Percentiles rank a stretch among this genome's conserved stretches.
Conservation (phyloP, 768 basidiomycete species). For the Pulveroboletus frians region DNA sequence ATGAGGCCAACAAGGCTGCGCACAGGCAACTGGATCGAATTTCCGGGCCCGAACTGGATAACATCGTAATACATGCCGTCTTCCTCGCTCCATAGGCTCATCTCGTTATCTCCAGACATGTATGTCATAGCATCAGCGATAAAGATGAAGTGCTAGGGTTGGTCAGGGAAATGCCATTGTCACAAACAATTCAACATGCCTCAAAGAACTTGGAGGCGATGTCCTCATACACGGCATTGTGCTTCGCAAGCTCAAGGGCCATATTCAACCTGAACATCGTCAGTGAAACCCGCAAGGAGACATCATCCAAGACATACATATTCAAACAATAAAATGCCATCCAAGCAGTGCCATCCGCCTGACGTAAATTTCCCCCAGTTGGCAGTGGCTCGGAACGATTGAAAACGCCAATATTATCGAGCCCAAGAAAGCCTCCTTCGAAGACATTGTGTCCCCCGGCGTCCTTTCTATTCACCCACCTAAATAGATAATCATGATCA, state of each 20-base stretch:
- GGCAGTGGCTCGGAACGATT: slow-evolving; percentile 97
- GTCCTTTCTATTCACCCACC: slow-evolving; percentile 99
- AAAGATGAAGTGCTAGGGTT: slow-evolving; percentile 85
- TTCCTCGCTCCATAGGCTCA: slow-evolving; percentile 90
- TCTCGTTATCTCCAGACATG: slow-evolving; percentile 68
- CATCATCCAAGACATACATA: slow-evolving; percentile 52
- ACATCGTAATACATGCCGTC: slow-evolving; percentile 99
- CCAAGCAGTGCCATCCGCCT: slow-evolving; percentile 99
- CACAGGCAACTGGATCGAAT: slow-evolving; percentile 87
- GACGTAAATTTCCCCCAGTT: slow-evolving; percentile 88
- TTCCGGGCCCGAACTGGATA: slow-evolving; percentile 77
- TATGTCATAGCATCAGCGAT: slow-evolving; percentile 99
- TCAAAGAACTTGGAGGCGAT: slow-evolving; percentile 98
- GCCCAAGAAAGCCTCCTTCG: slow-evolving; percentile 95
- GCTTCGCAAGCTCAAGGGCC: slow-evolving; percentile 94
- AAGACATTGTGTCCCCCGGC: slow-evolving; percentile 93
- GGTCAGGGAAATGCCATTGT: slow-evolving; percentile 13
- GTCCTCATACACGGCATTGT: slow-evolving; percentile 96
- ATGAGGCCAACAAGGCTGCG: slow-evolving; percentile 97
- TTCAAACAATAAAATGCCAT: slow-evolving; percentile 99
- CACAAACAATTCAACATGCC: slow-evolving; percentile 32
- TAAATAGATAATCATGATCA: slow-evolving; percentile 22
- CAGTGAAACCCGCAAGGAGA: neutral
- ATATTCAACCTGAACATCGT: slow-evolving; percentile 74
- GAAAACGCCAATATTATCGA: slow-evolving; percentile 98